Evolutionary conservation across 2,329 filamentous ascomycete species (phyloP).

Genomic region (Thermothelomyces thermophilus): DNA sequence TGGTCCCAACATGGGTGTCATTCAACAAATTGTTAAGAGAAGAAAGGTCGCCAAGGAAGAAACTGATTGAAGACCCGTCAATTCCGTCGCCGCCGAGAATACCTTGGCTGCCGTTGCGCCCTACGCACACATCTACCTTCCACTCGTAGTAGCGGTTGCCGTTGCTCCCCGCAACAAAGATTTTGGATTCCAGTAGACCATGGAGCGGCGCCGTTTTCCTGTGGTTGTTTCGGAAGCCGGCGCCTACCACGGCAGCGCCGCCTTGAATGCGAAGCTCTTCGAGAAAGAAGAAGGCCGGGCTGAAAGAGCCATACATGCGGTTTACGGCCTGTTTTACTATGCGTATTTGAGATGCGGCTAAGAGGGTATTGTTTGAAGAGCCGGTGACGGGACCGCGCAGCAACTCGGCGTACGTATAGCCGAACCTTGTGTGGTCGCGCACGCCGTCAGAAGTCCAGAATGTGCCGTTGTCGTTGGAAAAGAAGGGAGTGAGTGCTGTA

Average conservation of each 20-base stretch:
- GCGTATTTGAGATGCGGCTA: constrained; percentile 7
- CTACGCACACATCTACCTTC: constrained; percentile 58
- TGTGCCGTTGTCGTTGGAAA: constrained; percentile 46
- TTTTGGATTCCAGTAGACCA: constrained; percentile 1
- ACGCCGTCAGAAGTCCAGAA: constrained; percentile 64
- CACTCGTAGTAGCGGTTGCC: constrained; percentile 52
- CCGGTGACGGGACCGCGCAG: constrained; percentile 31
- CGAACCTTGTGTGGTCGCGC: constrained; percentile 54
- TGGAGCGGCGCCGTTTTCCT: background rate
- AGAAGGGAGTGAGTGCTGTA: constrained; percentile 63
- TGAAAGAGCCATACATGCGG: constrained; percentile 49
- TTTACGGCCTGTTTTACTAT: constrained; percentile 52
- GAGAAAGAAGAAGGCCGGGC: constrained; percentile 31
- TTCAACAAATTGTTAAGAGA: background rate
- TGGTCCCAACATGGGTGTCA: constrained; percentile 50
- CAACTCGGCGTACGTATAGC: constrained; percentile 67
- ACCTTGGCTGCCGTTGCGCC: background rate
- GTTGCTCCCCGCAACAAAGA: constrained; percentile 30
- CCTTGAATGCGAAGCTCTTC: constrained; percentile 14
- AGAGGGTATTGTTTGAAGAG: constrained; percentile 25
- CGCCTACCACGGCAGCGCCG: background rate
- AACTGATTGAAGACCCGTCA: constrained; percentile 55
- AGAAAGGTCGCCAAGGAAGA: constrained; percentile 54
- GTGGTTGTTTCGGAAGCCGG: background rate
- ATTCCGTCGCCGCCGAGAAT: background rate